These are phyloP conservation scores for Pestalotiopsis sp. DNA, from an alignment of 2,329 filamentous ascomycete species.

Conservation along the genomic window DNA sequence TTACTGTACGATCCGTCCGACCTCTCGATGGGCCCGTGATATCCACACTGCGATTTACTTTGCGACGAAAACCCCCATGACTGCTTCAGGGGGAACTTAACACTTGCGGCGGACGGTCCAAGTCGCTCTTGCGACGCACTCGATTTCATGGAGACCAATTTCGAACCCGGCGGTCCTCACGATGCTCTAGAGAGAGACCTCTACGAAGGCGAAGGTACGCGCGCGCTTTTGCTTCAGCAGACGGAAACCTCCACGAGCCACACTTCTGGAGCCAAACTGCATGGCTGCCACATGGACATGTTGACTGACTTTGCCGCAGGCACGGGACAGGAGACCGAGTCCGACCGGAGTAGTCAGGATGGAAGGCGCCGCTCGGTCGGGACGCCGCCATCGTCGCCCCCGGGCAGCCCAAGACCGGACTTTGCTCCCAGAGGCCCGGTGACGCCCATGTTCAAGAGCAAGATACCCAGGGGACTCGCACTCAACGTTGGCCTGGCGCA, in stretches of 20 bases:
- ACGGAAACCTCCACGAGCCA: conserved; percentile 5
- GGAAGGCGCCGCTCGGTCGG: conserved; percentile 13
- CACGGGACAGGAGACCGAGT: conserved; percentile 13
- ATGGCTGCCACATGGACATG: not conserved
- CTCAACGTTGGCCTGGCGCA: conserved; percentile 14
- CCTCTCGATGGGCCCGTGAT: conserved; percentile 8
- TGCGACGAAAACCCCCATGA: not conserved
- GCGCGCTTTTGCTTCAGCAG: not conserved
- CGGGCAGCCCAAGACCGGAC: conserved; percentile 29
- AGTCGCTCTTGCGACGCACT: conserved; percentile 14
- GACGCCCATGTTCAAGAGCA: conserved; percentile 32
- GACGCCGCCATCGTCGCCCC: conserved; percentile 29
- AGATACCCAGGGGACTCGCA: conserved; percentile 27
- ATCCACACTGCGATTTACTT: conserved; percentile 6
- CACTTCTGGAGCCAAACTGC: not conserved
- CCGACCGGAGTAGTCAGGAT: conserved; percentile 14
- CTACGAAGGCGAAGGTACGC: conserved; percentile 18
- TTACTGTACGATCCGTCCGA: not conserved
- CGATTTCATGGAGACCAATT: conserved; percentile 18
- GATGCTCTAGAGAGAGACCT: conserved; percentile 13
- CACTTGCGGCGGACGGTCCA: conserved; percentile 13
- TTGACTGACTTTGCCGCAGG: conserved; percentile 13
- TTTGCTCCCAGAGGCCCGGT: conserved; percentile 35
- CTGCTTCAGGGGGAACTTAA: conserved; percentile 3
- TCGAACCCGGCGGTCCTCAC: conserved; percentile 18